Base-by-base conservation (phyloP, 257 asterid species). In the Penstemon eatonii region DNA sequence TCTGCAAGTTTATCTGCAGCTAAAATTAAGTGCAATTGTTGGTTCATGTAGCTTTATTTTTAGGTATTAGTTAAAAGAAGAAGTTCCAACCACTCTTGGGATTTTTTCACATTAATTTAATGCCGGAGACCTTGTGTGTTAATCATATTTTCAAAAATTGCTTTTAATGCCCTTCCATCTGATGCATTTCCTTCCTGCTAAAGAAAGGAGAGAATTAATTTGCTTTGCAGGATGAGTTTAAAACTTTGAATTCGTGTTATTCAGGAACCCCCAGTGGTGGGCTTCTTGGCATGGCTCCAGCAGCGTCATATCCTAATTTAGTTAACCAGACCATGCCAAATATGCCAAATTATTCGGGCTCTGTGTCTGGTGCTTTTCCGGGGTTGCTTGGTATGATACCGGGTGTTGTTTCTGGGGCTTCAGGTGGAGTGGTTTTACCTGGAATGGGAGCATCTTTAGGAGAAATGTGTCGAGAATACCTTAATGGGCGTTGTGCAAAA, bases 251-350 rank as follows among this genome's bases (percentile, higher is more conserved):
- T 55, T 60, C 67, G n/a, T 65, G 66, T 75, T 73, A 65, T 71
- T 73, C 80, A 91, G 99, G 97, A 58, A 82, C 88, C 67, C 70
- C 97, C 18, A 71, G 75, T 39, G 99, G 97, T 6, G 98, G 99
- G 73, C 83, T 94, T 75, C 89, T 89, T 58, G 97, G 96, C 65
- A 59, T 83, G 69, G 84, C 89, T 73, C 96, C 97, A 13, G 65
- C 89, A 57, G 47, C 95, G 12, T 77, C 96, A 39, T 90, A 70
- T 77, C 91, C 96, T 3, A 94, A 85, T 80, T 76, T 87, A 81
- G 84, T 94, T 54, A 94, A 94, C 78, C 99, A 91, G 77, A 94
- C 92, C 8, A 94, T 94, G 99, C 99, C 99, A 44, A 94, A 94
- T 79, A 94, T 91, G 97, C 99, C 99, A 63, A 94, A 94, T 74